Base-by-base conservation (phyloP, 495 filamentous ascomycete species). In the Penicillium cataractarum region DNA sequence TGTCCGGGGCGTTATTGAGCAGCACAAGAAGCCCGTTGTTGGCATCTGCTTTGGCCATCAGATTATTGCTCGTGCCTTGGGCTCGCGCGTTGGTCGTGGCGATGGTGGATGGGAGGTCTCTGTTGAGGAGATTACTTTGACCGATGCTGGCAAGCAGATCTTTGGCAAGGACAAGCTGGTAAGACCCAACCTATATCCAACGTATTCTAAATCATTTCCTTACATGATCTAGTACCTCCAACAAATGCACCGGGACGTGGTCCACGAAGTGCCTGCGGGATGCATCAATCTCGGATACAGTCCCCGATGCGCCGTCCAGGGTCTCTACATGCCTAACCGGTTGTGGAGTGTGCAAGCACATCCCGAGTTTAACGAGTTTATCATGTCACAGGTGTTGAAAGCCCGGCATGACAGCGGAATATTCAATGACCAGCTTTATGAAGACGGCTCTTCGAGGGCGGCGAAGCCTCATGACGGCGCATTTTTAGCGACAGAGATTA, bases 11-110 rank as follows among this genome's bases (percentile, higher is more conserved):
- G 54, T 87, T 56, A 69, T 90, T 48, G 64, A 72, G 51, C 76
- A 84, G 42, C 66, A 75, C n/a, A 74, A 80, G 61, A 83, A 93
- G 46, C 81, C 83, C 6, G 78, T 94, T 15, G 79, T 97, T 31
- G 93, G 93, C 4, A 83, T 95, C 10, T 96, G 93, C 69, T 97
- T 93, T 70, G 93, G 93, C n/a, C 92, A 97, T 70, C 92, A 97
- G 75, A 93, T 97, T 53, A 78, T 96, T 59, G 91, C 85, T 0
- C 82, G 93, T 13, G 92, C 92, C 3, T 67, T 96, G 64, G 91
- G 88, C 1, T 82, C 76, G 22, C 82, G 79, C 51, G 87, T 96
- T 4, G 85, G 76, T 2, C 73, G 86, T 48, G 89, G 82, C 61
- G 77, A 83, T 12, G 71, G 64, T 6, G 91, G 90, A 15, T 97